Conservation (phyloP, 108 stramenopile genomes). For the Nannochloropsis salina region DNA sequence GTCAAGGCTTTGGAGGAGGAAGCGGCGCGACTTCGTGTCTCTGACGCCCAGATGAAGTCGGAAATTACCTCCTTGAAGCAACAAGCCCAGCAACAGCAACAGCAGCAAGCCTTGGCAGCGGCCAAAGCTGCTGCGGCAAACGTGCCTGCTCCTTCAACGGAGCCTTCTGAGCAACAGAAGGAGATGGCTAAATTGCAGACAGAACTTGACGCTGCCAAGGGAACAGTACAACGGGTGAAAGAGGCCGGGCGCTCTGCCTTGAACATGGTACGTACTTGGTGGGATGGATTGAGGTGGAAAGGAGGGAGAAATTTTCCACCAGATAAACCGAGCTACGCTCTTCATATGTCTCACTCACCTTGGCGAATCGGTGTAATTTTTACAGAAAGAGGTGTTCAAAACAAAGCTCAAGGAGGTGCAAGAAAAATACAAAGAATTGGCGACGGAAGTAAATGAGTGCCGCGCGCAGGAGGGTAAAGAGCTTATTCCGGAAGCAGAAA, state of each 20-base stretch:
- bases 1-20: background rate
- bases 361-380: background rate
- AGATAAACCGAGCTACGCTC: background rate
- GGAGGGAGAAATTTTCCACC: background rate
- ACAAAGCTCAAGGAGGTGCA: conserved; percentile 2
- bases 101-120: background rate
- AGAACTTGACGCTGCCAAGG: background rate
- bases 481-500: background rate
- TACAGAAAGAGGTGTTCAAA: conserved; percentile 1
- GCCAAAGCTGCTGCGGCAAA: background rate
- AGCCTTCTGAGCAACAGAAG: background rate
- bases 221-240: background rate
- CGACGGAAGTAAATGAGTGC: background rate
- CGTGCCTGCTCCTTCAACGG: background rate
- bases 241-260: background rate
- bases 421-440: background rate
- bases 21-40: background rate
- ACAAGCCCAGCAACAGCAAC: background rate
- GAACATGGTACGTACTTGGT: background rate
- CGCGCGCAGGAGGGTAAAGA: background rate
- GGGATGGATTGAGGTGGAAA: background rate
- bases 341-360: background rate
- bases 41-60: background rate
- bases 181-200: background rate
- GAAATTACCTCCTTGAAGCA: background rate